Percentiles rank a stretch among this genome's conserved stretches.
Conservation (phyloP, 2,329 filamentous ascomycete species). For the Aspergillus latus region DNA sequence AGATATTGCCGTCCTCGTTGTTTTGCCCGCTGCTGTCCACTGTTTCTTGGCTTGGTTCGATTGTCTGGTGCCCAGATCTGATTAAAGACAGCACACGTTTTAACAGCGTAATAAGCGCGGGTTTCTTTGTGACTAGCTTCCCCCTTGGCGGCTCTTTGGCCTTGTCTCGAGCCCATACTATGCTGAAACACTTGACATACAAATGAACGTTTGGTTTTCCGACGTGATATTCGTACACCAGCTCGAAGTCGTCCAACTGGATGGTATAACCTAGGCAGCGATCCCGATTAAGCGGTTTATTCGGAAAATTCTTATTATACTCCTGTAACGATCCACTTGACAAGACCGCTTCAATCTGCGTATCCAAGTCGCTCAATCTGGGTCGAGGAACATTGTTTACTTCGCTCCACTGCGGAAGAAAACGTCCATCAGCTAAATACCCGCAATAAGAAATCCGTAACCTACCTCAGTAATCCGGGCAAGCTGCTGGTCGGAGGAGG, state of each 20-base stretch:
- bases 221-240: constrained; percentile 34
- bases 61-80: constrained; percentile 3
- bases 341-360: constrained; percentile 37
- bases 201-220: constrained; percentile 26
- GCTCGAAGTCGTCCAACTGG: constrained; percentile 35
- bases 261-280: constrained; percentile 30
- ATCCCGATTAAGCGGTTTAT: constrained; percentile 19
- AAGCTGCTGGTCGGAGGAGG: constrained; percentile 1
- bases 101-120: constrained; percentile 21
- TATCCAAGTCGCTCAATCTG: constrained; percentile 36
- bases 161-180: constrained; percentile 24
- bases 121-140: constrained; percentile 24
- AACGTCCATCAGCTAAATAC: background rate
- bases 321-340: constrained; percentile 25
- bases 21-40: background rate
- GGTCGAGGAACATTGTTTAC: constrained; percentile 19
- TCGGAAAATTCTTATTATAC: constrained; percentile 22
- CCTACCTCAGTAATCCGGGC: constrained; percentile 36
- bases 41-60: background rate
- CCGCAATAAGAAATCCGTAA: background rate
- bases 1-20: constrained; percentile 8
- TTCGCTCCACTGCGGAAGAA: constrained; percentile 27
- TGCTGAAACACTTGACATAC: constrained; percentile 26
- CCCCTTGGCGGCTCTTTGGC: constrained; percentile 16
- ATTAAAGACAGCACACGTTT: constrained; percentile 13